Percentiles rank a stretch among this genome's conserved stretches.
Evolutionary conservation across 2,329 filamentous ascomycete species (phyloP).

Genomic region (Xylaria digitata): DNA sequence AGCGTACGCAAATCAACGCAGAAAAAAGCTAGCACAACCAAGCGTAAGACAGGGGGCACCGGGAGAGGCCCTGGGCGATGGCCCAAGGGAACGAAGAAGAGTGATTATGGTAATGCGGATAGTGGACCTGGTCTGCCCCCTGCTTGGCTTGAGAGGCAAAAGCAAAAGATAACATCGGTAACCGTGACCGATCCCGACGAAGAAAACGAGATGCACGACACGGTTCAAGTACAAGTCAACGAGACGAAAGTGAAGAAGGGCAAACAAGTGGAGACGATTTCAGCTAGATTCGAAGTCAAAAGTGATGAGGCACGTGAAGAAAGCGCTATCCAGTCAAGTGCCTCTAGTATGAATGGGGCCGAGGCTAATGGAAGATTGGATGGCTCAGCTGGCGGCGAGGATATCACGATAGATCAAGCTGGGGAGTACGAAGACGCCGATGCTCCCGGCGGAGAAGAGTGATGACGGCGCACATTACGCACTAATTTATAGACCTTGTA

Average conservation of each 20-base stretch:
- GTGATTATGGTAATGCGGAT: constrained; percentile 73
- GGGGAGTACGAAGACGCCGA: constrained; percentile 33
- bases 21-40: constrained; percentile 57
- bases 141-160: constrained; percentile 59
- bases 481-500: constrained; percentile 30
- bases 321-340: constrained; percentile 22
- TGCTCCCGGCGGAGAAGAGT: constrained; percentile 35
- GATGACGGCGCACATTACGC: constrained; percentile 11
- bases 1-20: constrained; percentile 51
- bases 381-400: constrained; percentile 29
- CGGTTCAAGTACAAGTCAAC: constrained; percentile 54
- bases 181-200: constrained; percentile 38
- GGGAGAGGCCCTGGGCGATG: constrained; percentile 73
- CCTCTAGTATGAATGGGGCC: constrained; percentile 22
- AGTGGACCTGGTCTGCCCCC: constrained; percentile 73
- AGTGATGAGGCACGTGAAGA: constrained; percentile 21
- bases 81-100: constrained; percentile 76
- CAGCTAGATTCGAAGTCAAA: constrained; percentile 41
- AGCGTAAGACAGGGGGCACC: constrained; percentile 70
- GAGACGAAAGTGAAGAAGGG: constrained; percentile 49
- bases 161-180: constrained; percentile 28
- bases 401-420: constrained; percentile 28
- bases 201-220: constrained; percentile 48
- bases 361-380: constrained; percentile 28
- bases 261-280: constrained; percentile 44